phyloP scores from a whole-genome alignment of 2,329 filamentous ascomycete genomes.

The Onygenales sp. region DNA sequence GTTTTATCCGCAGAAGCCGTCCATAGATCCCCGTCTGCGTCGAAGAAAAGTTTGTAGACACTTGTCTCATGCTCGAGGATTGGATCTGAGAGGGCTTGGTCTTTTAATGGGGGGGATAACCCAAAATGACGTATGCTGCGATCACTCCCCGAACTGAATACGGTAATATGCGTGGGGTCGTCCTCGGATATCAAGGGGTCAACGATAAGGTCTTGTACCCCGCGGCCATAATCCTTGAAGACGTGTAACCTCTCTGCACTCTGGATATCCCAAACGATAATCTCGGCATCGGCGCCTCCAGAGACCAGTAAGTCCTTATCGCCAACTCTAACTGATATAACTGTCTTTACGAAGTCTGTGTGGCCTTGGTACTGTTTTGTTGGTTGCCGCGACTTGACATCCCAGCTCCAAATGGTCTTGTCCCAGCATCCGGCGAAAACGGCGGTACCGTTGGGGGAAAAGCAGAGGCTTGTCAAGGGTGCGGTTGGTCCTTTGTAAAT shows the following conservation, averaged over 20 bases:
- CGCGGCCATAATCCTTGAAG: constrained; percentile 68
- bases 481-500: constrained; percentile 65
- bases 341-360: constrained; percentile 80
- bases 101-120: constrained; percentile 21
- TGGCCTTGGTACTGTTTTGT: constrained; percentile 64
- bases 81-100: constrained; percentile 49
- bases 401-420: constrained; percentile 82
- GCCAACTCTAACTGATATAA: constrained; percentile 54
- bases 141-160: constrained; percentile 76
- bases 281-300: constrained; percentile 68
- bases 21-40: constrained; percentile 68
- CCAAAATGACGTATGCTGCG: constrained; percentile 63
- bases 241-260: constrained; percentile 62
- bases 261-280: constrained; percentile 71
- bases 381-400: constrained; percentile 47
- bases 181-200: constrained; percentile 54
- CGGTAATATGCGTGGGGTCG: constrained; percentile 32
- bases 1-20: constrained; percentile 88
- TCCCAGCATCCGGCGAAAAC: constrained; percentile 87
- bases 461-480: constrained; percentile 68
- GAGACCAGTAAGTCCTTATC: constrained; percentile 59
- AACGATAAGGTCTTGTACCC: constrained; percentile 67
- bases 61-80: constrained; percentile 83
- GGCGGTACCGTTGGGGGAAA: constrained; percentile 52
- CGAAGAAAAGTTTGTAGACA: constrained; percentile 72